Evolutionary conservation across 495 filamentous ascomycete species (phyloP).

Genomic region (Aspergillus bertholletiae): DNA sequence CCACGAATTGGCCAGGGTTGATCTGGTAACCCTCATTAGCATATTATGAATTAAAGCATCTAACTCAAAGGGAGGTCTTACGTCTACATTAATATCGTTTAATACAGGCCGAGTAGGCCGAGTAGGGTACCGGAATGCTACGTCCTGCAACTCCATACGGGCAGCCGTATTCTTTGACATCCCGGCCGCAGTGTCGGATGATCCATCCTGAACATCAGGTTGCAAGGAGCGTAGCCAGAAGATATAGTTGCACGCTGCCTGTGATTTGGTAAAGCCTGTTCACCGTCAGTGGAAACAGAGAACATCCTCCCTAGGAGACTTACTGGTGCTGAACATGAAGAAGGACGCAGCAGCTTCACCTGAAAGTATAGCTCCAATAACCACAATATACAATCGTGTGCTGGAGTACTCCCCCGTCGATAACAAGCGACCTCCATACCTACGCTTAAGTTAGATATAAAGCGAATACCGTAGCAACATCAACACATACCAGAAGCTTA

Average conservation of each 20-base stretch:
- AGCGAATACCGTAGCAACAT: background rate
- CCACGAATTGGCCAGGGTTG: constrained; percentile 53
- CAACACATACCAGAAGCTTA: constrained; percentile 52
- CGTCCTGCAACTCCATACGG: constrained; percentile 1
- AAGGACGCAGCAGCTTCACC: constrained; percentile 44
- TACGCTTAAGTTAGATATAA: background rate
- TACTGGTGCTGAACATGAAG: constrained; percentile 37
- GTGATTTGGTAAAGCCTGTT: constrained; percentile 39
- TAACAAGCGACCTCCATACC: constrained; percentile 26
- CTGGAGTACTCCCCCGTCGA: constrained; percentile 40
- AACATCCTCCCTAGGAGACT: background rate
- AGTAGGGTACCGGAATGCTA: constrained; percentile 9
- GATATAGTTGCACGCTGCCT: constrained; percentile 44
- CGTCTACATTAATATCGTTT: constrained; percentile 27
- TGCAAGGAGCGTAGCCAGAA: constrained; percentile 37
- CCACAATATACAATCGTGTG: constrained; percentile 47
- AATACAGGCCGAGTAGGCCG: background rate
- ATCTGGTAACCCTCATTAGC: too few species aligned
- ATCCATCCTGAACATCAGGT: constrained; percentile 23
- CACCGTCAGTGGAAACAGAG: background rate
- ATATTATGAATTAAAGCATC: constrained; percentile 52
- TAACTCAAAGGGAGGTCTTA: constrained; percentile 38
- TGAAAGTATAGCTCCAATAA: constrained; percentile 49
- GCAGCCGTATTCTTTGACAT: constrained; percentile 5
- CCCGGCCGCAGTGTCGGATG: constrained; percentile 22